A percentile compares a stretch with the other conserved stretches of the same genome.
These are phyloP conservation scores for Phoenix roebelenii DNA, from an alignment of 176 grass and related monocot species.

Conservation along the genomic window DNA sequence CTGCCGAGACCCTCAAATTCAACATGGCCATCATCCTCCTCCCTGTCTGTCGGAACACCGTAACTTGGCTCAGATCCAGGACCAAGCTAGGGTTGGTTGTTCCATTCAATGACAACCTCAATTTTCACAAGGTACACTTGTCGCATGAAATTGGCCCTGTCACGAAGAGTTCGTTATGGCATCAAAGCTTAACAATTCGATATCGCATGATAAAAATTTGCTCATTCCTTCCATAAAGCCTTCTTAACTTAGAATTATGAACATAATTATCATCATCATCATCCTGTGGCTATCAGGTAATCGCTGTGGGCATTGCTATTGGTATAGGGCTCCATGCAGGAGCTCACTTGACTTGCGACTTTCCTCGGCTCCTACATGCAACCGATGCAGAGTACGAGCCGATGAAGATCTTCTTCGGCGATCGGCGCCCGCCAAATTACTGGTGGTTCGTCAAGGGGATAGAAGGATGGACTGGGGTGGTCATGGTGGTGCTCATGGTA, in stretches of 20 bases:
- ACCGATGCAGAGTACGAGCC: conserved; percentile 51
- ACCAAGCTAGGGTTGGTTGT: conserved; percentile 17
- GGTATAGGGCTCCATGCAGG: conserved; percentile 56
- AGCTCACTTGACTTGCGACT: conserved; percentile 71
- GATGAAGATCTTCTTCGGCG: conserved; percentile 72
- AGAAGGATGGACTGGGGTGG: conserved; percentile 64
- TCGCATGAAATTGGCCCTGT: neutral
- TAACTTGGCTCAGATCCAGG: conserved; percentile 21
- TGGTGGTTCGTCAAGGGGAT: conserved; percentile 88
- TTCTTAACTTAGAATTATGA: too few species aligned
- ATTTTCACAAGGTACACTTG: conserved; percentile 21
- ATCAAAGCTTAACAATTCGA: too few species aligned
- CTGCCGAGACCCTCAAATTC: conserved; percentile 22
- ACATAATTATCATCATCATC: too few species aligned
- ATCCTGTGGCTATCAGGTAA: conserved; percentile 21
- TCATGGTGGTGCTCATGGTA: conserved; percentile 74
- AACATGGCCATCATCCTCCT: conserved; percentile 31
- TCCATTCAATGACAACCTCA: conserved; percentile 29
- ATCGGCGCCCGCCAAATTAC: conserved; percentile 42
- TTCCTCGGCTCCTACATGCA: conserved; percentile 59
- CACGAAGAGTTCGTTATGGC: too few species aligned
- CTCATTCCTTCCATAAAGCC: too few species aligned
- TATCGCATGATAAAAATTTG: too few species aligned
- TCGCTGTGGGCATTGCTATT: conserved; percentile 37
- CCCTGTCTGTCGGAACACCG: conserved; percentile 23